These are phyloP conservation scores for Colletotrichum somersetense DNA, from an alignment of 2,329 filamentous ascomycete genomes.

Conservation along the genomic window DNA sequence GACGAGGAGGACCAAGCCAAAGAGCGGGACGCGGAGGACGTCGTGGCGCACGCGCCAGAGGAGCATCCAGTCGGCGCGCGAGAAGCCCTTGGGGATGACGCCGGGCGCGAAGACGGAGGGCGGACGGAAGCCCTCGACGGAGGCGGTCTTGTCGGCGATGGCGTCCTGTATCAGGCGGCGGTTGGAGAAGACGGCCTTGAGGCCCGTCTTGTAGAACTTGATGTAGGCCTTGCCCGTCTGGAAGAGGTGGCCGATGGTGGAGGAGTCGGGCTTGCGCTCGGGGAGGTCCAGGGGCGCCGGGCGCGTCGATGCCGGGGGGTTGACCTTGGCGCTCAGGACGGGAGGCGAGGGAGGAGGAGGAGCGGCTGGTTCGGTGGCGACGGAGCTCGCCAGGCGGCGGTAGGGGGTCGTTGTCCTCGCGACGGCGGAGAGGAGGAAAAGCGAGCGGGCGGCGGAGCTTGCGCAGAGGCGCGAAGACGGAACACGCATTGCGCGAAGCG, in stretches of 20 bases:
- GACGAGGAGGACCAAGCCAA: constrained; percentile 79
- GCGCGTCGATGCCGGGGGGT: constrained; percentile 79
- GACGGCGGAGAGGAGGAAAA: constrained; percentile 10
- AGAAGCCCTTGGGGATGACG: constrained; percentile 54
- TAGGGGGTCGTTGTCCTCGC: constrained; percentile 17
- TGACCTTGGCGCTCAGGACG: constrained; percentile 58
- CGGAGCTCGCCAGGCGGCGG: constrained; percentile 34
- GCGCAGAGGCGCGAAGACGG: constrained; percentile 26
- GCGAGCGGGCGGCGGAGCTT: not conserved
- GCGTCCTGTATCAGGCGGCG: constrained; percentile 63
- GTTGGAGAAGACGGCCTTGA: constrained; percentile 81
- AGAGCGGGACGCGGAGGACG: constrained; percentile 81
- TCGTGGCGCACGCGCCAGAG: constrained; percentile 78
- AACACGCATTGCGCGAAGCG: constrained; percentile 42
- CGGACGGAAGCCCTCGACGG: constrained; percentile 70
- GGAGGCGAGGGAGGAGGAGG: constrained; percentile 9
- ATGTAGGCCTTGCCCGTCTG: constrained; percentile 80
- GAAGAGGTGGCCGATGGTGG: constrained; percentile 59
- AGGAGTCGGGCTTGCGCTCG: constrained; percentile 59
- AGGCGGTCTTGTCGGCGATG: constrained; percentile 57
- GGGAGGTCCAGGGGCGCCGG: constrained; percentile 78
- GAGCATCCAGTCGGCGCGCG: constrained; percentile 79
- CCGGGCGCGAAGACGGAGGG: constrained; percentile 55
- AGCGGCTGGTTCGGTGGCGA: constrained; percentile 15
- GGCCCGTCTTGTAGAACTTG: constrained; percentile 87